Evolutionary conservation across 345 rosid genomes (phyloP).

Genomic region (Citrus inodora): DNA sequence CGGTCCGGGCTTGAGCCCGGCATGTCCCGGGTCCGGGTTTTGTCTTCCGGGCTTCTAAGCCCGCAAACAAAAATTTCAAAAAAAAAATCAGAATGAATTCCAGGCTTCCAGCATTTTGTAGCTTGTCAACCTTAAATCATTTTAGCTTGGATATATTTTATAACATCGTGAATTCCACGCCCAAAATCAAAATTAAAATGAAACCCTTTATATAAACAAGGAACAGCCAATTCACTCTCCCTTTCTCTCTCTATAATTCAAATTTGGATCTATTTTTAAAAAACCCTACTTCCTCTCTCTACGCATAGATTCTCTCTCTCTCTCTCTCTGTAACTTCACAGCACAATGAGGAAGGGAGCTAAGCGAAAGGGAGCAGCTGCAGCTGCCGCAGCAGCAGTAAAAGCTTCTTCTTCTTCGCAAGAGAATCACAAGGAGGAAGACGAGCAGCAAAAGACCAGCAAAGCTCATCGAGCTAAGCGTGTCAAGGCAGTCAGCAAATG

Average conservation of each 20-base stretch:
- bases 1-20: too few relatives aligned
- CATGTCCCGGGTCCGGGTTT: too few relatives aligned
- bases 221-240: not conserved
- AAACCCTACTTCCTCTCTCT: conserved; percentile 15
- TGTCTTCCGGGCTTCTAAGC: too few relatives aligned
- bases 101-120: too few relatives aligned
- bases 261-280: conserved; percentile 19
- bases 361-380: conserved; percentile 33
- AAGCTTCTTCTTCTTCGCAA: conserved; percentile 22
- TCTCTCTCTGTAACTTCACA: not conserved
- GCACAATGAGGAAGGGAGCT: conserved; percentile 42
- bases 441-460: conserved; percentile 16
- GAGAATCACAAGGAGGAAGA: conserved; percentile 5
- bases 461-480: conserved; percentile 49
- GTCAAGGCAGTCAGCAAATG: conserved; percentile 19
- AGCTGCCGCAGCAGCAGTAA: conserved; percentile 6
- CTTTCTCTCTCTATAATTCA: conserved; percentile 22
- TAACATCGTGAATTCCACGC: not conserved
- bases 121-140: too few relatives aligned
- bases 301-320: not conserved
- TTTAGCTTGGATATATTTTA: too few relatives aligned
- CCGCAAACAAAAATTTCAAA: too few relatives aligned
- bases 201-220: not conserved
- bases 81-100: too few relatives aligned
- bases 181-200: not conserved